phyloP scores from a whole-genome alignment of 257 asterid genomes.

The Penstemon barbatus region DNA sequence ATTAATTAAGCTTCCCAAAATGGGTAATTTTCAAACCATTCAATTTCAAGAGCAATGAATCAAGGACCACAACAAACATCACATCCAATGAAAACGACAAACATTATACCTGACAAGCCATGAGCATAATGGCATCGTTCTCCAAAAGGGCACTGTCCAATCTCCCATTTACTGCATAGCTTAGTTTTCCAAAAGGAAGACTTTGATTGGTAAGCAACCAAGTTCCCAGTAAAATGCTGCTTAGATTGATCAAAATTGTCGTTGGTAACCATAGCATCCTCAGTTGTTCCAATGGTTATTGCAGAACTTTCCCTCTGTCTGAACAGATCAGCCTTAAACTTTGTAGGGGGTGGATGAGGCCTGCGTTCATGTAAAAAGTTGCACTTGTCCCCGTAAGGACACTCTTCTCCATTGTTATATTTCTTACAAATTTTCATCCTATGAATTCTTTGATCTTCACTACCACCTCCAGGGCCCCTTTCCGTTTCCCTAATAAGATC shows the following conservation, averaged over 20 bases:
- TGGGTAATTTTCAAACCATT: too few relatives aligned
- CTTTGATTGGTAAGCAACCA: constrained; percentile 28
- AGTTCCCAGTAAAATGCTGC: constrained; percentile 20
- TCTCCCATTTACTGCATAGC: constrained; percentile 38
- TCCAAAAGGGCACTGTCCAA: too few relatives aligned
- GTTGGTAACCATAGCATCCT: background rate
- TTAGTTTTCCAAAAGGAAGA: constrained; percentile 53
- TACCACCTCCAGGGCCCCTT: constrained; percentile 35
- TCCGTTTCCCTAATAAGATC: constrained; percentile 66
- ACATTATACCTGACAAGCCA: too few relatives aligned
- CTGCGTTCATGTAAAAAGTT: constrained; percentile 46
- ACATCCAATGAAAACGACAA: too few relatives aligned
- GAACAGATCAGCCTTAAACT: too few relatives aligned
- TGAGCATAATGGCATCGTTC: too few relatives aligned
- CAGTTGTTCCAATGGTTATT: too few relatives aligned
- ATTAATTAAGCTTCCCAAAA: too few relatives aligned
- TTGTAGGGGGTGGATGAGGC: too few relatives aligned
- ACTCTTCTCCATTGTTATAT: constrained; percentile 75
- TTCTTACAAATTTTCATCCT: constrained; percentile 78
- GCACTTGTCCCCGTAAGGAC: constrained; percentile 36
- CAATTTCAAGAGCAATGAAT: too few relatives aligned
- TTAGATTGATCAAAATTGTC: constrained; percentile 32
- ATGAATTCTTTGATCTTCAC: constrained; percentile 63
- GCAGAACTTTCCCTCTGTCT: constrained; percentile 28
- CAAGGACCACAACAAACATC: too few relatives aligned